Base-by-base conservation (phyloP, 768 basidiomycete genomes). In the Rubroboletus pulcherrimus region DNA sequence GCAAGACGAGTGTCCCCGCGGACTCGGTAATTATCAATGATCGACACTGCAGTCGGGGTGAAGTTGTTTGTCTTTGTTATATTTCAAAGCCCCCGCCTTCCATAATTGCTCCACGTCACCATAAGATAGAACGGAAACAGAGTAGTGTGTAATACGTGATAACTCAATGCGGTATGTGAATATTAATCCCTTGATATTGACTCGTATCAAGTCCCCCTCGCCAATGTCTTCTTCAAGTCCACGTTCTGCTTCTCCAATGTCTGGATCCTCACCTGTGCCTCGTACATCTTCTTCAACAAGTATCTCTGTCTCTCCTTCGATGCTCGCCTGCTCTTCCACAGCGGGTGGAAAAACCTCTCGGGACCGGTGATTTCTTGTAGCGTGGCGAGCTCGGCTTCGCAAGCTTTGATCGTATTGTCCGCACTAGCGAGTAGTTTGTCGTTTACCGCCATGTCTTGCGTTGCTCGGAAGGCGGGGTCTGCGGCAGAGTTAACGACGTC, bases 401-500 rank as follows among this genome's bases (percentile, higher is more conserved):
- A 90, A 5, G 79, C 66, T 56, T 78, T 79, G 63, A 98, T 80
- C 11, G 78, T 86, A 11, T 67, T 72, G 61, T 96, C 91, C 1
- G 81, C 75, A 41, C 73, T 72, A 15, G 78, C 65, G 30, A 89
- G 82, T 0, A 80, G 71, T 58, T 82, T 86, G 62, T 89, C 81
- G 68, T 96, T 94, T 68, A 83, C 83, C 5, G 82, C 80, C 50
- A 95, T 85, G 54, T 93, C 91, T 70, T 92, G 91, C 1, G 79
- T 83, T 4, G 93, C 91, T 61, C 77, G 78, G 76, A 96, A 96
- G 42, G 88, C 75, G 5, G 81, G 72, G 62, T 96, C 94, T 90
- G n/a, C 17, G 5, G 8, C 4, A 41, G 41, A 35, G 53, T 60
- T 2, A 37, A 19, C 31, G 6, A 35, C 15, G 4, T 7, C 21